Evolutionary conservation across 225 moss, liverwort and hornwort genomes (phyloP), one percentile per base, ranked within the genome.

Genomic region (Asterella californica): DNA sequence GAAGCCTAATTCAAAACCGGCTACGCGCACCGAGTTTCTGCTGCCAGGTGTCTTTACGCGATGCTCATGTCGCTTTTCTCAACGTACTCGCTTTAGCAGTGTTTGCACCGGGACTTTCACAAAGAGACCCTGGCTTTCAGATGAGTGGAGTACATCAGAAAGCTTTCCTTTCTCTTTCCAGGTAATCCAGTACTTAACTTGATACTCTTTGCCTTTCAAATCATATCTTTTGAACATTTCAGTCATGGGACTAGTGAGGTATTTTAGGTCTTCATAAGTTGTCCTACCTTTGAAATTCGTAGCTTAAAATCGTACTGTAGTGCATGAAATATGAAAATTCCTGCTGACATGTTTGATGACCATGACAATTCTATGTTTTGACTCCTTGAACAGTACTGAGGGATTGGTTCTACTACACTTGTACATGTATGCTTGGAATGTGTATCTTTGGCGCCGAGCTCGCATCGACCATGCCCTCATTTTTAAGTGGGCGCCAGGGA

Each of bases 371-470:
- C 75, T 7, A 54, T 54, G 7, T 61, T 34, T 55, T 76, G 55
- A 42, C 34, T 78, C 27, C 60, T 29, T 81, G 80, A 64, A 82
- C 87, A 88, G 87, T 54, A 83, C 82, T 70, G 74, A 80, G 59
- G 85, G 82, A n/a, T 80, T 88, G 78, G 72, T 88, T 80, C 80
- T 82, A 42, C 85, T 88, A 33, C 87, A 88, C 80, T 77, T 88
- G 79, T 85, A 88, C 76, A 70, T 88, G 60, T 88, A 85, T 76
- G 82, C 79, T 55, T 88, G 87, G 84, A 85, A 88, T 75, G 77
- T 87, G 25, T 85, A 88, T 63, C 74, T 84, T 74, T 88, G 87
- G 85, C 76, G 73, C 42, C 53, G 73, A 66, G 77, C 85, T 75
- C 82, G 82, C 37, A 88, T 88, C 80, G 81, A 88, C 84, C 85